Evolutionary conservation across 2,329 filamentous ascomycete genomes (phyloP).

Genomic region (Erysiphe pulchra): DNA sequence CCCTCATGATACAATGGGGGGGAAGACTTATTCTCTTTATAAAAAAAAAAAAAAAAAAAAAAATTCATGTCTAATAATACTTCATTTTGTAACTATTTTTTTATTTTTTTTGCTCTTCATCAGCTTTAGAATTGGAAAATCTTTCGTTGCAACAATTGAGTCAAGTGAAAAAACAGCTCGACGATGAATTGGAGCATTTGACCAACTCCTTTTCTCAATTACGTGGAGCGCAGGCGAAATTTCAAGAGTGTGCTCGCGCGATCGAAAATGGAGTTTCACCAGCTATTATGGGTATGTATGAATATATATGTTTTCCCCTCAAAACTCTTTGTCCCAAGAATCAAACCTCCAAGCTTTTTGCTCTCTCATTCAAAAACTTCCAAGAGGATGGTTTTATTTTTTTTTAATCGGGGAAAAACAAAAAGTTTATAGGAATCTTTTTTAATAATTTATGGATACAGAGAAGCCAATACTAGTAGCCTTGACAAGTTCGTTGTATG

Average conservation of each 20-base stretch:
- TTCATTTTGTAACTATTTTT: neutral
- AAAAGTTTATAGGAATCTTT: neutral
- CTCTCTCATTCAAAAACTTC: too few relatives aligned
- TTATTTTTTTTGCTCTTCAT: neutral
- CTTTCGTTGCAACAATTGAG: conserved; percentile 68
- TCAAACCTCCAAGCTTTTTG: too few relatives aligned
- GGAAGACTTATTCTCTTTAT: too few relatives aligned
- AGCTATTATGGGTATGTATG: conserved; percentile 13
- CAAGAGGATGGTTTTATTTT: too few relatives aligned
- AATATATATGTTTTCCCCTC: neutral
- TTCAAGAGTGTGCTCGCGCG: conserved; percentile 65
- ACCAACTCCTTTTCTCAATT: conserved; percentile 76
- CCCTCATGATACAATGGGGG: too few relatives aligned
- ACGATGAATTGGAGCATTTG: conserved; percentile 86
- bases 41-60: too few relatives aligned
- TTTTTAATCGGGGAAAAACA: neutral
- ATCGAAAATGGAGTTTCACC: conserved; percentile 33
- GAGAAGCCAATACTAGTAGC: conserved; percentile 57
- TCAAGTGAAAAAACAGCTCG: conserved; percentile 84
- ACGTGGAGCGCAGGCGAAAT: conserved; percentile 71
- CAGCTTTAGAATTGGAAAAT: conserved; percentile 39
- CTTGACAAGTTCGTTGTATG: conserved; percentile 81
- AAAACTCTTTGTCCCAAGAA: neutral
- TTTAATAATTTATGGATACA: conserved; percentile 3
- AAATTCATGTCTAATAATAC: neutral